Percentiles rank a stretch among this genome's conserved stretches.
Conservation (phyloP, 2,329 filamentous ascomycete genomes). For the Raffaelea deltoideospora region DNA sequence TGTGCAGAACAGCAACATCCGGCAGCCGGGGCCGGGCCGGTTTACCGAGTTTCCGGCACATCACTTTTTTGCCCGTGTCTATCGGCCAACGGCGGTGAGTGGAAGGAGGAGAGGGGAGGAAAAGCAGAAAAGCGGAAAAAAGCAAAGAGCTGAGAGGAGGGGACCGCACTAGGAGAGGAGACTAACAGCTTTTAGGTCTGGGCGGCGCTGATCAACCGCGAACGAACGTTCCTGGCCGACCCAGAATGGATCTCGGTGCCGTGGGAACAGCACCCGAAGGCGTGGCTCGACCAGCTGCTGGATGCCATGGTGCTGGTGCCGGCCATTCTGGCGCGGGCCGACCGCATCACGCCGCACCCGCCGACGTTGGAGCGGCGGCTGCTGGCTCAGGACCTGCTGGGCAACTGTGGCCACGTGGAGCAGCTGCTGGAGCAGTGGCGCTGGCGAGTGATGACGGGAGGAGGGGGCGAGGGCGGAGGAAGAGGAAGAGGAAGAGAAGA, state of each 20-base stretch:
- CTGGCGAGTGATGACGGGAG: slow-evolving; percentile 12
- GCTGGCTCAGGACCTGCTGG: slow-evolving; percentile 31
- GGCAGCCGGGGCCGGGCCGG: slow-evolving; percentile 26
- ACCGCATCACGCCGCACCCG: slow-evolving; percentile 23
- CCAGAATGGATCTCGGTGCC: slow-evolving; percentile 36
- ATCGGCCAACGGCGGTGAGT: slow-evolving; percentile 35
- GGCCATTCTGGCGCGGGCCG: slow-evolving; percentile 27
- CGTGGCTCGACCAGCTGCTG: slow-evolving; percentile 33
- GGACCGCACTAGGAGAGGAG: too few relatives aligned
- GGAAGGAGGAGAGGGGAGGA: not conserved
- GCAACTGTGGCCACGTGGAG: slow-evolving; percentile 31
- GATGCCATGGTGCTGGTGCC: slow-evolving; percentile 34
- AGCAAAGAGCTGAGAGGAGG: too few relatives aligned
- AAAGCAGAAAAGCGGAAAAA: too few relatives aligned
- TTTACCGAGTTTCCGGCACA: slow-evolving; percentile 39
- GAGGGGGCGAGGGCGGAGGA: slow-evolving; percentile 1
- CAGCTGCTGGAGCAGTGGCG: slow-evolving; percentile 33
- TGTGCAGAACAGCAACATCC: slow-evolving; percentile 20
- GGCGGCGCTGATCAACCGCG: slow-evolving; percentile 32
- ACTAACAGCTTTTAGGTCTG: slow-evolving; percentile 19
- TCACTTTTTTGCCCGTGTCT: slow-evolving; percentile 41
- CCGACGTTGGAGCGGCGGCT: slow-evolving; percentile 25
- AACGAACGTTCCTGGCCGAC: slow-evolving; percentile 32
- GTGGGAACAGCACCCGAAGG: slow-evolving; percentile 36
- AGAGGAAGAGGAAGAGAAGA: not conserved